Percentiles rank a stretch among this genome's conserved stretches.
Conservation (phyloP, 2,329 filamentous ascomycete genomes). For the Hymenoscyphus albidus region DNA sequence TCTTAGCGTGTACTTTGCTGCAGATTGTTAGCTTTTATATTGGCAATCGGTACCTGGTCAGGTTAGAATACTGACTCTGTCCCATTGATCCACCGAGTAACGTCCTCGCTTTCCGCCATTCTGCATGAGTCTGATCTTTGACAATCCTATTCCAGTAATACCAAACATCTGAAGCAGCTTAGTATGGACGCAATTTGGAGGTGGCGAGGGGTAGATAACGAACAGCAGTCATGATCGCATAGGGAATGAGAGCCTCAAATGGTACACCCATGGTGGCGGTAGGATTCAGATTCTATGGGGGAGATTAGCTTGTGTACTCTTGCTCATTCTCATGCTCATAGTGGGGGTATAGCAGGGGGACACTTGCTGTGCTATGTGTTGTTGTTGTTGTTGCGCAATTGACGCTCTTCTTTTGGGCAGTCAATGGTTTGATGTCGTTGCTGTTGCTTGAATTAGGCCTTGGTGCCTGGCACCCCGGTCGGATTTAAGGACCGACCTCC, state of each 20-base stretch:
- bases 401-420: constrained; percentile 14
- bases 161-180: constrained; percentile 39
- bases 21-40: constrained; percentile 25
- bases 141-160: constrained; percentile 38
- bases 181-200: constrained; percentile 15
- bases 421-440: constrained; percentile 24
- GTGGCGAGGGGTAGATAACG: constrained; percentile 19
- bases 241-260: constrained; percentile 41
- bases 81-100: constrained; percentile 40
- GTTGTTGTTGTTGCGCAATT: constrained; percentile 25
- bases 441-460: background rate
- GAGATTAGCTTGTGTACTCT: constrained; percentile 13
- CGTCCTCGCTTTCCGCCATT: constrained; percentile 40
- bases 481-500: constrained; percentile 19
- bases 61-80: constrained; percentile 34
- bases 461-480: constrained; percentile 12
- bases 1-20: constrained; percentile 36
- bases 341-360: background rate
- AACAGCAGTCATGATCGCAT: constrained; percentile 40
- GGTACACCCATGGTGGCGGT: constrained; percentile 39
- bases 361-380: constrained; percentile 10
- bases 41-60: background rate
- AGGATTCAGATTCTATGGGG: constrained; percentile 21
- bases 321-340: background rate
- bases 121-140: constrained; percentile 37